A percentile compares a stretch with the other conserved stretches of the same genome.
These are phyloP conservation scores for Dictyostelium purpureum DNA, from an alignment of 78 protist genomes.

Conservation along the genomic window DNA sequence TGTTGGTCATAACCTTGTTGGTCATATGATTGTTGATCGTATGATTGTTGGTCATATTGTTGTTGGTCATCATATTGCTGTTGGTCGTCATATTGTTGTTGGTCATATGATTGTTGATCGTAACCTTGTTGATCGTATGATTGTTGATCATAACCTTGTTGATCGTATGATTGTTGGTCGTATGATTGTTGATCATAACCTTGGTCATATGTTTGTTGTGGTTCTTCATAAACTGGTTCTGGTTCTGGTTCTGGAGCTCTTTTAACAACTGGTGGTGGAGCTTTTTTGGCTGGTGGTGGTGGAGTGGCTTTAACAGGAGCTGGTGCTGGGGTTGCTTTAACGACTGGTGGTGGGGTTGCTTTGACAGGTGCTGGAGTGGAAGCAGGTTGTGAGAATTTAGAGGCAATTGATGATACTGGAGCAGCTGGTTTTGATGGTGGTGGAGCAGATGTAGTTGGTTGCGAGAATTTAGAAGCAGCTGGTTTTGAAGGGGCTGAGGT, in stretches of 20 bases:
- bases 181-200: constrained; percentile 11
- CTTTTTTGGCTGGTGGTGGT: not conserved
- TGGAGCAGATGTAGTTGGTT: constrained; percentile 41
- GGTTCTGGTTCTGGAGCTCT: constrained; percentile 63
- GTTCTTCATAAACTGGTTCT: constrained; percentile 52
- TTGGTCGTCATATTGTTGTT: constrained; percentile 1
- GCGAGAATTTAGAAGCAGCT: constrained; percentile 7
- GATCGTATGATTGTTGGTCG: constrained; percentile 58
- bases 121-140: constrained; percentile 21
- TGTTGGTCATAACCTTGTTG: constrained; percentile 54
- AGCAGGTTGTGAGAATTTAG: constrained; percentile 37
- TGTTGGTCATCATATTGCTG: constrained; percentile 18
- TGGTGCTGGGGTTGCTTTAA: not conserved
- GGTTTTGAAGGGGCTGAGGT: not conserved
- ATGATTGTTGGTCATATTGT: not conserved
- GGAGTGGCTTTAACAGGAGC: constrained; percentile 11
- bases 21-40: constrained; percentile 16
- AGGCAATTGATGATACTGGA: constrained; percentile 19
- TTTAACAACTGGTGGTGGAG: constrained; percentile 49
- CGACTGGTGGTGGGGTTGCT: constrained; percentile 4
- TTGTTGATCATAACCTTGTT: constrained; percentile 25
- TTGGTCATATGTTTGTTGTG: constrained; percentile 15
- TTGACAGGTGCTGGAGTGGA: constrained; percentile 18
- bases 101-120: not conserved
- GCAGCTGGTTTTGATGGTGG: constrained; percentile 28